Conservation (phyloP, 1,284 basidiomycete species). For the Lignosus rhinocerotis region DNA sequence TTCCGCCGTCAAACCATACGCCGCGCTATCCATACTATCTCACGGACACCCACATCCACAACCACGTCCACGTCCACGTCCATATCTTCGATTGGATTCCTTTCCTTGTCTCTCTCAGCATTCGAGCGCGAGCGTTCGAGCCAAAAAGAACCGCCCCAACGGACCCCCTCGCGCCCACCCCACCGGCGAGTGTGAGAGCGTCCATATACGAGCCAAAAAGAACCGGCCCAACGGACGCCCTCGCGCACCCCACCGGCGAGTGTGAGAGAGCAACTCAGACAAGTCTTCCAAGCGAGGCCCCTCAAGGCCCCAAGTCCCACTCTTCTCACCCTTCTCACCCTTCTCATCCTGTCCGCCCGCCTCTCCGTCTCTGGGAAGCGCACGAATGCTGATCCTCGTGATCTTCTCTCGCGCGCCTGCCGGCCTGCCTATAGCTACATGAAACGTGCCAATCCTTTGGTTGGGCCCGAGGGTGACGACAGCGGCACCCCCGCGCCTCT, state of each 20-base stretch:
- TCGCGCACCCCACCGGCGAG: not conserved
- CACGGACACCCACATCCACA: too few relatives aligned
- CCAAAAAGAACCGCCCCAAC: too few relatives aligned
- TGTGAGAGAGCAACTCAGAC: too few relatives aligned
- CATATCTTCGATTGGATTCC: too few relatives aligned
- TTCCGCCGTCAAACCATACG: too few relatives aligned
- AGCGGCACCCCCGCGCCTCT: not conserved
- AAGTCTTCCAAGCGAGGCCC: too few relatives aligned
- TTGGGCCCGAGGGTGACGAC: not conserved
- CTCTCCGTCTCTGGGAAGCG: not conserved
- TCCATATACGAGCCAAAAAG: too few relatives aligned
- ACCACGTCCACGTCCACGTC: not conserved
- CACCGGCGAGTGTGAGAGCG: too few relatives aligned
- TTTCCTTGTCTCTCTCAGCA: too few relatives aligned
- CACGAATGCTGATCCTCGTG: not conserved
- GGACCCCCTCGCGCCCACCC: too few relatives aligned
- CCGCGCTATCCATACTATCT: not conserved
- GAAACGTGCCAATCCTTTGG: not conserved
- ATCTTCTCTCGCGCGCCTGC: not conserved
- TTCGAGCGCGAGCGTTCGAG: too few relatives aligned
- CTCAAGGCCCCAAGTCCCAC: not conserved
- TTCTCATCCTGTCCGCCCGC: not conserved
- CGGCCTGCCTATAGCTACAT: not conserved
- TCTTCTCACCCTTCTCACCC: not conserved
- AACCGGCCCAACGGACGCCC: too few relatives aligned